A percentile compares a stretch with the other conserved stretches of the same genome.
Conservation (phyloP, 108 stramenopile species). For the Fragilaria crotonensis region DNA sequence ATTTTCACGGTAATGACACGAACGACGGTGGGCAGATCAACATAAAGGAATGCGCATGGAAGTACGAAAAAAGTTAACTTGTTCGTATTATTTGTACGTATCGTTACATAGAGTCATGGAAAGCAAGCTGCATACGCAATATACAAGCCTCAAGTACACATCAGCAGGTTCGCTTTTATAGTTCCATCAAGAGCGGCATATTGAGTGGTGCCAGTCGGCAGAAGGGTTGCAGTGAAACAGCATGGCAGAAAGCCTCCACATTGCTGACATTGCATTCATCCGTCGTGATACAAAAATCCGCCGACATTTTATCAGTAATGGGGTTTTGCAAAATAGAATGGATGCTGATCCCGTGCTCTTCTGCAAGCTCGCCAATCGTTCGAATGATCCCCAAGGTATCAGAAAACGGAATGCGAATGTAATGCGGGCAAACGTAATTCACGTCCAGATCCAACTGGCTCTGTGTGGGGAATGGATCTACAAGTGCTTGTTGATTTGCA, state of each 20-base stretch:
- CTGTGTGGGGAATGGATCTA: constrained; percentile 10
- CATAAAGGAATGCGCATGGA: too few relatives aligned
- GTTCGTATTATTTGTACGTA: too few relatives aligned
- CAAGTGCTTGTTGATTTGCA: constrained; percentile 37
- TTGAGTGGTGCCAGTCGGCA: constrained; percentile 34
- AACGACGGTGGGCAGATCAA: too few relatives aligned
- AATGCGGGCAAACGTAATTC: constrained; percentile 65
- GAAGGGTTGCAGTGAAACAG: constrained; percentile 50
- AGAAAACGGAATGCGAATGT: constrained; percentile 77
- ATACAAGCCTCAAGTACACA: too few relatives aligned
- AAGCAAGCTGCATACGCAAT: too few relatives aligned
- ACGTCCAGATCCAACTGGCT: constrained; percentile 47
- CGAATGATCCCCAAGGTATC: constrained; percentile 80
- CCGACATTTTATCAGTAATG: constrained; percentile 60
- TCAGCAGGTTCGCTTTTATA: too few relatives aligned
- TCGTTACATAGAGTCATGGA: too few relatives aligned
- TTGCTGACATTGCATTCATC: constrained; percentile 54
- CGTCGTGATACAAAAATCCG: constrained; percentile 78
- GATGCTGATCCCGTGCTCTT: constrained; percentile 70
- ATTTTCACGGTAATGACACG: too few relatives aligned
- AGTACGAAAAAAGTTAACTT: too few relatives aligned
- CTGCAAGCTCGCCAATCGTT: constrained; percentile 70
- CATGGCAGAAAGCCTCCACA: constrained; percentile 40
- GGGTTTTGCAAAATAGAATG: constrained; percentile 79
- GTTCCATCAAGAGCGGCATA: constrained; percentile 54